Evolutionary conservation across 164 flowering plant genomes (phyloP).

Genomic region (Macadamia tetraphylla): DNA sequence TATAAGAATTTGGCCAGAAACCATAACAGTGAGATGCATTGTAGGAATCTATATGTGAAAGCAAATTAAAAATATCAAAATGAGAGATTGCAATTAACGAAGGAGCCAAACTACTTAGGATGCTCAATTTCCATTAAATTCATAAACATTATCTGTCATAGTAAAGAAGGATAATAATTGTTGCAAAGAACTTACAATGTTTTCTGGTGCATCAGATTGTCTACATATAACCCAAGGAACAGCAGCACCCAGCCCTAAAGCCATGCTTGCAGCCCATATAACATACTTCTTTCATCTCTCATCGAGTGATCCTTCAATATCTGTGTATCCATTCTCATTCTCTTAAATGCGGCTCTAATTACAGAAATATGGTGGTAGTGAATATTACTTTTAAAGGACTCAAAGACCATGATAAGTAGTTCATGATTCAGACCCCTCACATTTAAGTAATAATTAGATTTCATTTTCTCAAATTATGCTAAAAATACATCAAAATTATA

Average conservation of each 20-base stretch:
- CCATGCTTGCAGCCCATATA: constrained; percentile 91
- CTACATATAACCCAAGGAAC: constrained; percentile 99
- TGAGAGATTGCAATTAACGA: no score
- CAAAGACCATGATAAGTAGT: not conserved
- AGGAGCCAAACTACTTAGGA: no score
- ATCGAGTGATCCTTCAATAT: constrained; percentile 60
- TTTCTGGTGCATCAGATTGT: constrained; percentile 84
- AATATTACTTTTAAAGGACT: no score
- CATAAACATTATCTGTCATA: no score
- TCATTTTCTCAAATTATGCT: no score
- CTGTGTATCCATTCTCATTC: constrained; percentile 96
- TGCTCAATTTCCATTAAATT: no score
- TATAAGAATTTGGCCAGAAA: constrained; percentile 67
- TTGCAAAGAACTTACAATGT: constrained; percentile 28
- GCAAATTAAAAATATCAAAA: not conserved
- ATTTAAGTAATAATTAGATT: no score
- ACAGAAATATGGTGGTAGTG: not conserved
- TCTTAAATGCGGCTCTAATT: constrained; percentile 26
- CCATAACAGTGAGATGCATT: constrained; percentile 91
- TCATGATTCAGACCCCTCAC: not conserved
- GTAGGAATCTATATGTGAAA: constrained; percentile 76
- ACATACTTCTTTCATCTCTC: constrained; percentile 59
- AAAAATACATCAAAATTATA: no score
- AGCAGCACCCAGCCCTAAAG: constrained; percentile 74
- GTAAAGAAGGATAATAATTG: no score